Evolutionary conservation across 805 yeast species (phyloP).

Genomic region (Candida chauliodis): DNA sequence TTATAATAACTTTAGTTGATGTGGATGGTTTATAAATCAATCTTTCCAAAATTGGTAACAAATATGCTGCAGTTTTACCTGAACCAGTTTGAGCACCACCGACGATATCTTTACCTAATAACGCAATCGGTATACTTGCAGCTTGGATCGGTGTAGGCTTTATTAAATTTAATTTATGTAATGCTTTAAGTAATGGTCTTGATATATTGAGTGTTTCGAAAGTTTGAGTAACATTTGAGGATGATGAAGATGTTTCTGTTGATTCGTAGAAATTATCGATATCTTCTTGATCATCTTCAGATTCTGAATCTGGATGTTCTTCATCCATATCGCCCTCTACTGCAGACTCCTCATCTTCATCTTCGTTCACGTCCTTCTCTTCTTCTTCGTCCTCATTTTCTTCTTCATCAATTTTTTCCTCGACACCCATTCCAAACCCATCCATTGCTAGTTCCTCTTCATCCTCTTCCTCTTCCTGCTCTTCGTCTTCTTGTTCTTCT

Average conservation of each 20-base stretch:
- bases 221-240: slow-evolving; percentile 52
- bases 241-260: slow-evolving; percentile 39
- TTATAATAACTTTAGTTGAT: slow-evolving; percentile 83
- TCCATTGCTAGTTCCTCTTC: slow-evolving; percentile 34
- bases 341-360: slow-evolving; percentile 30
- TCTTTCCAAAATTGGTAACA: slow-evolving; percentile 94
- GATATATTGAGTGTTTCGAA: slow-evolving; percentile 80
- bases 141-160: slow-evolving; percentile 93
- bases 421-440: slow-evolving; percentile 46
- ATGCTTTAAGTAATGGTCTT: slow-evolving; percentile 84
- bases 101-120: slow-evolving; percentile 91
- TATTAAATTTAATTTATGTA: slow-evolving; percentile 76
- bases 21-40: slow-evolving; percentile 85
- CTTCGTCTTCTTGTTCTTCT: slow-evolving; percentile 31
- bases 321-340: slow-evolving; percentile 27
- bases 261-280: slow-evolving; percentile 69
- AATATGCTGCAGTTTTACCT: slow-evolving; percentile 98
- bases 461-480: slow-evolving; percentile 22
- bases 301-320: slow-evolving; percentile 26
- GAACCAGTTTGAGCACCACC: slow-evolving; percentile 99
- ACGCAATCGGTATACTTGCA: slow-evolving; percentile 88
- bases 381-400: slow-evolving; percentile 28
- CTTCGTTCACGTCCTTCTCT: slow-evolving; percentile 26
- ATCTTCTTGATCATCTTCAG: slow-evolving; percentile 73
- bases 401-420: slow-evolving; percentile 32